Evolutionary conservation across 805 yeast genomes (phyloP).

Genomic region (Wickerhamomyces pijperi): DNA sequence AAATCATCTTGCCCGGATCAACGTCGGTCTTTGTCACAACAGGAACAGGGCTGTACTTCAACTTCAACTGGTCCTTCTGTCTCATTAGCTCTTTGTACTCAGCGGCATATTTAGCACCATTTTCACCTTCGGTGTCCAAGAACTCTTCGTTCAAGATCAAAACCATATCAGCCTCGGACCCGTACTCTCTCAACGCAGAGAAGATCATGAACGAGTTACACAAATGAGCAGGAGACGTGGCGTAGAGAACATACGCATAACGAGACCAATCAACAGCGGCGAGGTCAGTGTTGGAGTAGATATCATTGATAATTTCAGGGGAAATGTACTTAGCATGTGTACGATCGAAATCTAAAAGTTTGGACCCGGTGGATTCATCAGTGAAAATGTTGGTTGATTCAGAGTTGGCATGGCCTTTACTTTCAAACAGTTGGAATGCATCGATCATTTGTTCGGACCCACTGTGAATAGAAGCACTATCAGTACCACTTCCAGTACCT

Average conservation of each 20-base stretch:
- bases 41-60: constrained; percentile 4
- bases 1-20: constrained; percentile 16
- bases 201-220: constrained; percentile 42
- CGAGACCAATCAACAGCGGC: constrained; percentile 28
- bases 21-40: constrained; percentile 9
- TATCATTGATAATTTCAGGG: constrained; percentile 15
- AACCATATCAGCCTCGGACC: constrained; percentile 35
- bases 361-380: too few species aligned
- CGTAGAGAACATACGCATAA: constrained; percentile 51
- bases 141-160: constrained; percentile 28
- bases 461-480: too few species aligned
- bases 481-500: too few species aligned
- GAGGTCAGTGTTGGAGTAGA: constrained; percentile 11
- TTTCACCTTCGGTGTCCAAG: constrained; percentile 10
- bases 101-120: neutral
- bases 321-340: constrained; percentile 13
- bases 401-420: too few species aligned
- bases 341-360: constrained; percentile 13
- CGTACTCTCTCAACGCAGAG: constrained; percentile 25
- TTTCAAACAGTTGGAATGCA: too few species aligned
- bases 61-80: constrained; percentile 9
- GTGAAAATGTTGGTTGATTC: too few species aligned
- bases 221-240: constrained; percentile 39
- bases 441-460: too few species aligned
- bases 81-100: constrained; percentile 5